phyloP scores from a whole-genome alignment of 2,329 filamentous ascomycete genomes.

The Fusarium abutilonis region DNA sequence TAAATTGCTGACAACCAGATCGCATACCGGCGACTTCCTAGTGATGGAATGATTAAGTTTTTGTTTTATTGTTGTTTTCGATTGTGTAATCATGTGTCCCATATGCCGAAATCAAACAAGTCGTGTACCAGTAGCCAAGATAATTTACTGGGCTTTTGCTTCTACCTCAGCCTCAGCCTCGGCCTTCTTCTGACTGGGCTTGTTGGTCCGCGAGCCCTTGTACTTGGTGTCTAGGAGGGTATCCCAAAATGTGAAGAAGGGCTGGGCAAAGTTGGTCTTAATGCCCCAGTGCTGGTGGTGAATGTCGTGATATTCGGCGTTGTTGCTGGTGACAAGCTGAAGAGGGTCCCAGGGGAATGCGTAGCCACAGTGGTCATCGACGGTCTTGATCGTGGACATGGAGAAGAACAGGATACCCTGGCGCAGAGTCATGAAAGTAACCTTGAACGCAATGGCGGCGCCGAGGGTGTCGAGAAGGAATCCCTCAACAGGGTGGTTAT shows the following conservation, averaged over 20 bases:
- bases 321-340: conserved; percentile 92
- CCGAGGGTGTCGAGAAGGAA: conserved; percentile 93
- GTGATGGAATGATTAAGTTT: conserved; percentile 15
- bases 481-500: conserved; percentile 95
- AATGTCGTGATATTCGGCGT: conserved; percentile 95
- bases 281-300: conserved; percentile 99
- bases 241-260: conserved; percentile 98
- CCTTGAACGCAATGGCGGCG: conserved; percentile 83
- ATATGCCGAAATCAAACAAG: conserved; percentile 35
- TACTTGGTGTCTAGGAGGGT: conserved; percentile 82
- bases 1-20: conserved; percentile 25
- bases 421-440: conserved; percentile 82
- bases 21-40: conserved; percentile 34
- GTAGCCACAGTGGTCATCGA: conserved; percentile 98
- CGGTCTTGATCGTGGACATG: conserved; percentile 90
- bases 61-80: conserved; percentile 23
- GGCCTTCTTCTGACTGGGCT: conserved; percentile 51
- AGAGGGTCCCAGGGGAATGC: conserved; percentile 94
- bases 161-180: conserved; percentile 24
- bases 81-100: conserved; percentile 35
- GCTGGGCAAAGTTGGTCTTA: conserved; percentile 92
- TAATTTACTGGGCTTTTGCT: conserved; percentile 22
- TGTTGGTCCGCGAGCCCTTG: conserved; percentile 67
- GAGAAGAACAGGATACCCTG: conserved; percentile 92
- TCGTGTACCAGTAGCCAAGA: conserved; percentile 39